Evolutionary conservation across 305 asterid species (phyloP).

Genomic region (Nicotiana rustica): DNA sequence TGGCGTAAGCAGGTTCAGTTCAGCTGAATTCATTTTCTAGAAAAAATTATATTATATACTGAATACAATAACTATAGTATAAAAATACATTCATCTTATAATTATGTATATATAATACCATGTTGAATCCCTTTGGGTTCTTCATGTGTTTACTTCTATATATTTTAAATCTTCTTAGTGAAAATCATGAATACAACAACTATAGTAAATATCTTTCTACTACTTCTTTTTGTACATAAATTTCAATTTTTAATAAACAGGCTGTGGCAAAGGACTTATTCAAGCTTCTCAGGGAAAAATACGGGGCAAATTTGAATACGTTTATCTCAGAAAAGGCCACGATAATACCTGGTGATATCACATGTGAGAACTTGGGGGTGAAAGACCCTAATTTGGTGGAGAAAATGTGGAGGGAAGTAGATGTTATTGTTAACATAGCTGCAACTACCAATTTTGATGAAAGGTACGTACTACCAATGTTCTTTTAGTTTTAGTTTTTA

Average conservation of each 20-base stretch:
- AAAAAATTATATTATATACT: no score
- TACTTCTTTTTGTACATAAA: neutral
- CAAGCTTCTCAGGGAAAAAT: constrained; percentile 61
- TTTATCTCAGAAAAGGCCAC: constrained; percentile 51
- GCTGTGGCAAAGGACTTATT: constrained; percentile 66
- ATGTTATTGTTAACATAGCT: constrained; percentile 56
- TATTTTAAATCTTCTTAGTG: no score
- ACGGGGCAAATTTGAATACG: constrained; percentile 47
- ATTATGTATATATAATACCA: no score
- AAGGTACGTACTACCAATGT: constrained; percentile 39
- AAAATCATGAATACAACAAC: neutral
- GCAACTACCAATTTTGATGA: constrained; percentile 59
- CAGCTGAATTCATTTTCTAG: no score
- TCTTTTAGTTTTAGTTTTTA: neutral
- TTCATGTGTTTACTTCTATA: no score
- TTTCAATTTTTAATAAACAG: constrained; percentile 33
- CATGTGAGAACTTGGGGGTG: constrained; percentile 46
- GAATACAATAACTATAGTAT: no score
- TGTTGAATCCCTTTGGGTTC: no score
- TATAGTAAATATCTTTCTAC: no score
- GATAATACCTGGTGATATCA: constrained; percentile 60
- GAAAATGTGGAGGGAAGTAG: constrained; percentile 53
- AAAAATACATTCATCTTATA: no score
- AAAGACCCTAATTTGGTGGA: constrained; percentile 49
- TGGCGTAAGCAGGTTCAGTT: no score